These are phyloP conservation scores for Phylloporus sp. DNA, from an alignment of 1,284 basidiomycete species.

Conservation along the genomic window DNA sequence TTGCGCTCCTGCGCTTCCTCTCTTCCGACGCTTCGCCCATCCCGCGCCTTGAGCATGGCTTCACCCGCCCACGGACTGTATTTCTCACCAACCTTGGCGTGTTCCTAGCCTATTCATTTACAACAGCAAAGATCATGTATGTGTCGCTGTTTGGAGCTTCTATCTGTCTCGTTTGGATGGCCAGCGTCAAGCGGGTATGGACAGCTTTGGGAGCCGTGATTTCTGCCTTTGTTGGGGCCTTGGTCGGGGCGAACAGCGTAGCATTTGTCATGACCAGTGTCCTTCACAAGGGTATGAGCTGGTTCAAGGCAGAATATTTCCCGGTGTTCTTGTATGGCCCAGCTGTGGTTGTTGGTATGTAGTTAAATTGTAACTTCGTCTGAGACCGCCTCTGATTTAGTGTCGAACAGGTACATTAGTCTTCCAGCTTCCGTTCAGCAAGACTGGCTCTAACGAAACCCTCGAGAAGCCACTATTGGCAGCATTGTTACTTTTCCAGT, in stretches of 20 bases:
- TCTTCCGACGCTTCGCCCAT: slow-evolving; percentile 70
- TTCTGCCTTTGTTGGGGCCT: slow-evolving; percentile 56
- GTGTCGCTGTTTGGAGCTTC: slow-evolving; percentile 52
- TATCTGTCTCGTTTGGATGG: slow-evolving; percentile 46
- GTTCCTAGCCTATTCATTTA: slow-evolving; percentile 78
- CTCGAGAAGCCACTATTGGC: slow-evolving; percentile 51
- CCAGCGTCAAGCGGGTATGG: slow-evolving; percentile 33
- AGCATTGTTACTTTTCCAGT: slow-evolving; percentile 65
- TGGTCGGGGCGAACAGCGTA: slow-evolving; percentile 71
- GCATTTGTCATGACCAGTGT: slow-evolving; percentile 73
- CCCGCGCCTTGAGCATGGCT: slow-evolving; percentile 58
- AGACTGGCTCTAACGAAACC: slow-evolving; percentile 18
- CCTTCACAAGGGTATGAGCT: slow-evolving; percentile 72
- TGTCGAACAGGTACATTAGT: slow-evolving; percentile 51
- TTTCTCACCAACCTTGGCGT: slow-evolving; percentile 78
- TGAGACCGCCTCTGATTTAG: slow-evolving; percentile 19
- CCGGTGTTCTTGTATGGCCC: slow-evolving; percentile 82
- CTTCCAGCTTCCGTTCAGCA: slow-evolving; percentile 58
- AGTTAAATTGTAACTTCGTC: neutral
- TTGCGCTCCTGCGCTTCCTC: slow-evolving; percentile 85
- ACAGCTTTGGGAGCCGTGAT: slow-evolving; percentile 47
- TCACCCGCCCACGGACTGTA: slow-evolving; percentile 66
- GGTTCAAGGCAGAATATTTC: slow-evolving; percentile 80
- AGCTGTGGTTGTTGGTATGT: slow-evolving; percentile 66
- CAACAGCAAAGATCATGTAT: slow-evolving; percentile 75